Evolutionary conservation across 1,284 basidiomycete species (phyloP).

Genomic region (Cryptococcus amylolentus): DNA sequence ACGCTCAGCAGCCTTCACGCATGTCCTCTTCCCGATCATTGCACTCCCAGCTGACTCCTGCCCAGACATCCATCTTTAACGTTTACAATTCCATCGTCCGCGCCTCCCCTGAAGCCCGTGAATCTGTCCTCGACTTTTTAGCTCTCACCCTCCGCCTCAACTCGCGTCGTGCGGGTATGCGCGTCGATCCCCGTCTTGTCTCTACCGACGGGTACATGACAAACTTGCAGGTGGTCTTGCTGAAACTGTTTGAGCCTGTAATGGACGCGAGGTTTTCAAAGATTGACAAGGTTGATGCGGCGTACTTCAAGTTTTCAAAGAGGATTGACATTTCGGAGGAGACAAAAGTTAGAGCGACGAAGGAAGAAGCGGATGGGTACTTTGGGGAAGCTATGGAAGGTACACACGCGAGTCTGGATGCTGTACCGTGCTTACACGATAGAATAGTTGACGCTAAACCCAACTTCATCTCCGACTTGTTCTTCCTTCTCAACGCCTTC

Average conservation of each 20-base stretch:
- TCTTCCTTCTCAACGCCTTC: slow-evolving; percentile 79
- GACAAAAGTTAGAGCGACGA: slow-evolving; percentile 85
- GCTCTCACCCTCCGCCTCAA: slow-evolving; percentile 73
- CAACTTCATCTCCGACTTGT: slow-evolving; percentile 95
- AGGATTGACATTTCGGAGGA: slow-evolving; percentile 77
- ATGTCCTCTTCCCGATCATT: slow-evolving; percentile 53
- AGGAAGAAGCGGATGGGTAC: slow-evolving; percentile 72
- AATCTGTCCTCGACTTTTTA: slow-evolving; percentile 82
- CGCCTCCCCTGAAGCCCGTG: slow-evolving; percentile 71
- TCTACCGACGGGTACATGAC: slow-evolving; percentile 91
- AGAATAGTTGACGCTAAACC: slow-evolving; percentile 22
- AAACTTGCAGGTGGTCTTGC: slow-evolving; percentile 76
- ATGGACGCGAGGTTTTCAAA: slow-evolving; percentile 90
- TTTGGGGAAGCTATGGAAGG: slow-evolving; percentile 54
- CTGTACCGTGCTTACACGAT: neutral
- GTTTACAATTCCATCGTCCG: slow-evolving; percentile 86
- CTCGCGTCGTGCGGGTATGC: slow-evolving; percentile 80
- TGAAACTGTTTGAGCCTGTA: slow-evolving; percentile 92
- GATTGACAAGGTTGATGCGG: slow-evolving; percentile 86
- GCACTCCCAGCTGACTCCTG: neutral
- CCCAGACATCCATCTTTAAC: slow-evolving; percentile 62
- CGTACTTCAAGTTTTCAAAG: slow-evolving; percentile 69
- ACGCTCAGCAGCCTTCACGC: slow-evolving; percentile 80
- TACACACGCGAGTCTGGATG: neutral
- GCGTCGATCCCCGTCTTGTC: slow-evolving; percentile 80